Evolutionary conservation across 2,329 filamentous ascomycete species (phyloP), one percentile per base, ranked within the genome.

Genomic region (Aspergillus sp.): DNA sequence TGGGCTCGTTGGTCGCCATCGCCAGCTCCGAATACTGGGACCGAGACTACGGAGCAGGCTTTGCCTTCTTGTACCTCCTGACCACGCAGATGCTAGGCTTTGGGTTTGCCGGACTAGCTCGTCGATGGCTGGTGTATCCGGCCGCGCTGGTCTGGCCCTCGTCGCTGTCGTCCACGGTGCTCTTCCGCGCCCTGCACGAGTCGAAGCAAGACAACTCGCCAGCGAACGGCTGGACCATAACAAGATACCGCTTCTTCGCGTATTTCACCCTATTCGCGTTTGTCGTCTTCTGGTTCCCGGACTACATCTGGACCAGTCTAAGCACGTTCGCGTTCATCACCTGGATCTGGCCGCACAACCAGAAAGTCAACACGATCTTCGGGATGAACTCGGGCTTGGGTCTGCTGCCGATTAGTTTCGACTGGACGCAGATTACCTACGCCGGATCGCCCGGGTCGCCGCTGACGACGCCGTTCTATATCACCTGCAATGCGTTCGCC

Each of bases 401-500:
- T 3, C 41, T 73, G 0, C 55, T 72, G 3, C 71, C 70, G 0
- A 57, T 73, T 30, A 73, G 70, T 0, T 68, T 73, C 44, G 73
- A 76, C 53, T 76, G 73, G 62, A 62, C 62, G 0, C 57, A 63
- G 49, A 62, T 65, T 44, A 61, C 53, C 44, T 63, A 61, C n/a
- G 59, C 58, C 6, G 57, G 57, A 3, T 47, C 29, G 29, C 62
- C 62, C 5, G 57, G 57, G 3, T 47, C 29, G 12, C 62, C 62
- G 7, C 50, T 66, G 2, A 57, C 57, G 29, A 58, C 56, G 5
- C 64, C 64, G 1, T 62, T 59, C 46, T 76, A 79, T 56, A 57
- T 57, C 32, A 77, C 78, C 48, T 78, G 80, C 48, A 71, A 72
- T 55, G 82, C 81, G 51, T 76, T 76, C 26, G 58, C 78, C 19